Percentiles rank a stretch among this genome's conserved stretches.
Evolutionary conservation across 2,329 filamentous ascomycete genomes (phyloP).

Genomic region (Aureobasidium sp.): DNA sequence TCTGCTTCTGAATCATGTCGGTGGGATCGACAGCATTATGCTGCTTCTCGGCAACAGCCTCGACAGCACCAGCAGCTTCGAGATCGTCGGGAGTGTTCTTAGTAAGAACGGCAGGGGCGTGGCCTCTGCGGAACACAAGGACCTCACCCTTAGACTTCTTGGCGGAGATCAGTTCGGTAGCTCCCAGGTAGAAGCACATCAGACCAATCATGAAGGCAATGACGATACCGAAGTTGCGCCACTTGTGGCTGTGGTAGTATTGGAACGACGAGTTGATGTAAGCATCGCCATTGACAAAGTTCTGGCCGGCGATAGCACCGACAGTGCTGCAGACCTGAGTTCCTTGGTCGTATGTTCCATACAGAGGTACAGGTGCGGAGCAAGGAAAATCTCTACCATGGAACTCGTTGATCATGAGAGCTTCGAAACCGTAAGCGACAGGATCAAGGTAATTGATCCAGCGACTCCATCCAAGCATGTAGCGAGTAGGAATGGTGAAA

Average conservation of each 20-base stretch:
- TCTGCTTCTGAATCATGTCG: slow-evolving; percentile 35
- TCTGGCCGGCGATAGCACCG: slow-evolving; percentile 33
- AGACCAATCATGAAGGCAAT: slow-evolving; percentile 38
- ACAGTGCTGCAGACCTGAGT: slow-evolving; percentile 34
- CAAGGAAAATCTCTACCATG: slow-evolving; percentile 52
- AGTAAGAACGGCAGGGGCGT: slow-evolving; percentile 32
- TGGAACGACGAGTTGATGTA: slow-evolving; percentile 26
- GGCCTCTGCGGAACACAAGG: slow-evolving; percentile 37
- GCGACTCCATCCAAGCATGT: slow-evolving; percentile 73
- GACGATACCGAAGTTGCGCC: slow-evolving; percentile 41
- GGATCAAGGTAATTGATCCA: slow-evolving; percentile 79
- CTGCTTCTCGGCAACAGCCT: slow-evolving; percentile 14
- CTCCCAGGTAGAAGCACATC: slow-evolving; percentile 35
- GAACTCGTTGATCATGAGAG: slow-evolving; percentile 69
- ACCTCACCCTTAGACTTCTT: slow-evolving; percentile 47
- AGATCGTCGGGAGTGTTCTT: slow-evolving; percentile 20
- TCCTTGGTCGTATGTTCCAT: slow-evolving; percentile 27
- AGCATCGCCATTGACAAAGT: slow-evolving; percentile 32
- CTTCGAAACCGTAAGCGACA: slow-evolving; percentile 71
- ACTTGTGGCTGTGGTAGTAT: slow-evolving; percentile 35
- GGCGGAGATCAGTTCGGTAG: slow-evolving; percentile 39
- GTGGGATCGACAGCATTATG: slow-evolving; percentile 23
- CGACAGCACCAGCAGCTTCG: slow-evolving; percentile 19
- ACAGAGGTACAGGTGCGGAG: slow-evolving; percentile 36
- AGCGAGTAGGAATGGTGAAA: slow-evolving; percentile 47